Conservation (phyloP, 129 eudicot genomes). For the Deinandra increscens region DNA sequence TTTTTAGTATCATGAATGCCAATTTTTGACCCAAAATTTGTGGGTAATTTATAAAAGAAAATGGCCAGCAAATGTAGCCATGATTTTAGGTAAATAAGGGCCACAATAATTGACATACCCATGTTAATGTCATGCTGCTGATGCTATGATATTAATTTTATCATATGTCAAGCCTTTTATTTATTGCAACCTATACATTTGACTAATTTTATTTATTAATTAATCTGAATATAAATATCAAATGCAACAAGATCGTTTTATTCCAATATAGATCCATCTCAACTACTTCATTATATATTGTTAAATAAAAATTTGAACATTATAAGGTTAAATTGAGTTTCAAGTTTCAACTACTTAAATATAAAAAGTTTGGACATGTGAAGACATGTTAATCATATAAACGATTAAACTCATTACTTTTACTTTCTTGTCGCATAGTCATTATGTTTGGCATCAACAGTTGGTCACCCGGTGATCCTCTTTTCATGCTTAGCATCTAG, state of each 20-base stretch:
- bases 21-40: conserved; percentile 22
- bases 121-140: conserved; percentile 12
- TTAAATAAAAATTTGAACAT: background rate
- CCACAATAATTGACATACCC: conserved; percentile 35
- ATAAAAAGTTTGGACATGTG: background rate
- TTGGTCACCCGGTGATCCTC: too few relatives aligned
- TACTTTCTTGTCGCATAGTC: too few relatives aligned
- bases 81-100: conserved; percentile 27
- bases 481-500: too few relatives aligned
- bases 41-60: conserved; percentile 26
- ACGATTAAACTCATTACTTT: too few relatives aligned
- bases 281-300: background rate
- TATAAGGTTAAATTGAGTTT: too few relatives aligned
- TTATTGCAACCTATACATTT: conserved; percentile 9
- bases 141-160: conserved; percentile 12
- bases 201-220: background rate
- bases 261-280: background rate
- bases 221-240: background rate
- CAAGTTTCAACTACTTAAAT: background rate
- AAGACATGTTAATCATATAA: too few relatives aligned
- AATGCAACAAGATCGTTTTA: background rate
- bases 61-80: conserved; percentile 34
- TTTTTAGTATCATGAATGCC: conserved; percentile 12
- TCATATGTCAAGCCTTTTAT: conserved; percentile 21
- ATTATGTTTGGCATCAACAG: too few relatives aligned